Conservation (phyloP, 306 rosid species). For the Lagenaria siceraria region DNA sequence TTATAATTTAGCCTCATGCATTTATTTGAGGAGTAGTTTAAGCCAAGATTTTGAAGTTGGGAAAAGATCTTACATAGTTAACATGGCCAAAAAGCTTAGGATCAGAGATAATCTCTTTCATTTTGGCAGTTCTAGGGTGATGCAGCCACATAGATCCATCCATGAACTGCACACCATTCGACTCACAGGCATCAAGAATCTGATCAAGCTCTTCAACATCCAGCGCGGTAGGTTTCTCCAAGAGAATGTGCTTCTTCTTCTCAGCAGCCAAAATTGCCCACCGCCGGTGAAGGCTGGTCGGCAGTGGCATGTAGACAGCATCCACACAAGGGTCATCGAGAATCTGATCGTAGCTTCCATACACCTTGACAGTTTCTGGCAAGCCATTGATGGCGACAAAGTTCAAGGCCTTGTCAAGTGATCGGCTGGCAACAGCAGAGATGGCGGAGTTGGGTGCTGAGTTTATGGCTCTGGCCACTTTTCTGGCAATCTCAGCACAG, state of each 20-base stretch:
- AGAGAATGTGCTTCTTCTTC: slow-evolving; percentile 63
- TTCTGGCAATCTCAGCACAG: slow-evolving; percentile 58
- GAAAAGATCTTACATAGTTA: slow-evolving; percentile 28
- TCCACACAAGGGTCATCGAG: slow-evolving; percentile 58
- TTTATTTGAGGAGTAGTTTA: background rate
- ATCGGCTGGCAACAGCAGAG: slow-evolving; percentile 60
- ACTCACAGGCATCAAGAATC: slow-evolving; percentile 52
- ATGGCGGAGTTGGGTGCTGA: slow-evolving; percentile 48
- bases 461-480: slow-evolving; percentile 59
- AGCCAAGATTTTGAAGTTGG: background rate
- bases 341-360: slow-evolving; percentile 52
- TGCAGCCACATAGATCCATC: slow-evolving; percentile 79
- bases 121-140: slow-evolving; percentile 57
- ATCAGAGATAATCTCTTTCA: slow-evolving; percentile 36
- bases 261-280: slow-evolving; percentile 59
- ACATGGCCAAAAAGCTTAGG: slow-evolving; percentile 23
- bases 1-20: background rate
- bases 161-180: slow-evolving; percentile 76
- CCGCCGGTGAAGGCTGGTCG: slow-evolving; percentile 49
- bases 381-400: slow-evolving; percentile 34
- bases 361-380: slow-evolving; percentile 21
- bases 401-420: slow-evolving; percentile 36
- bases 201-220: slow-evolving; percentile 41
- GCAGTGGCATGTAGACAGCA: slow-evolving; percentile 63
- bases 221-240: slow-evolving; percentile 69